Evolutionary conservation across 495 filamentous ascomycete genomes (phyloP).

Genomic region (Clavariopsis aquatica): DNA sequence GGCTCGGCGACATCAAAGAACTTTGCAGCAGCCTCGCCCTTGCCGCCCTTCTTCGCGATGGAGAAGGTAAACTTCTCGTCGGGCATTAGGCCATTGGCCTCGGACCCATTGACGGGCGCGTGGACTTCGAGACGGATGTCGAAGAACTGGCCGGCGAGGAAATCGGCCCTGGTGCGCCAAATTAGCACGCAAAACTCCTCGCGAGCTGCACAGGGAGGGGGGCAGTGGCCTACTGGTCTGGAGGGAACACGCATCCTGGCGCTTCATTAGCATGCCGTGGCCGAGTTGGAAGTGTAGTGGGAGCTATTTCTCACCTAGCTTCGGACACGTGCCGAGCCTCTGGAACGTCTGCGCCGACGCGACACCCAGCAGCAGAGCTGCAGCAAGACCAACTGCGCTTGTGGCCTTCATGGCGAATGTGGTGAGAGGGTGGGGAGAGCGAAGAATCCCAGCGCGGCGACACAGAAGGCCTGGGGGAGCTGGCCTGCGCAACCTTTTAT

Average conservation of each 20-base stretch:
- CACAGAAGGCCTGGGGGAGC: background rate
- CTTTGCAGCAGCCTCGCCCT: slow-evolving; percentile 51
- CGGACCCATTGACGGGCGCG: slow-evolving; percentile 72
- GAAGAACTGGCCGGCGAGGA: slow-evolving; percentile 72
- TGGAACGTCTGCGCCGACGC: slow-evolving; percentile 64
- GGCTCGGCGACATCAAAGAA: slow-evolving; percentile 65
- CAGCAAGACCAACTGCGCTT: slow-evolving; percentile 27
- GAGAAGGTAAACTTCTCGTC: slow-evolving; percentile 71
- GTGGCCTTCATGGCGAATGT: slow-evolving; percentile 13
- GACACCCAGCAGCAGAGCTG: slow-evolving; percentile 20
- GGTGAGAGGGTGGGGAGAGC: background rate
- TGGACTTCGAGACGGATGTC: slow-evolving; percentile 77
- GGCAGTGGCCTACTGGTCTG: slow-evolving; percentile 60
- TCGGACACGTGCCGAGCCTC: slow-evolving; percentile 68
- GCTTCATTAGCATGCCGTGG: slow-evolving; percentile 14
- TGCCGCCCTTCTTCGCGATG: slow-evolving; percentile 59
- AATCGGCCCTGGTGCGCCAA: slow-evolving; percentile 54
- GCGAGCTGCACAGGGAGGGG: background rate
- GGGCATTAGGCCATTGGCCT: slow-evolving; percentile 60
- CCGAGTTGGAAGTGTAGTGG: background rate
- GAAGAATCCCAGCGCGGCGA: slow-evolving; percentile 7
- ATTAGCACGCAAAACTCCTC: background rate
- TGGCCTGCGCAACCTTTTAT: slow-evolving; percentile 25
- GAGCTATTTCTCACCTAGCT: slow-evolving; percentile 48
- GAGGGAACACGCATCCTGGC: slow-evolving; percentile 66